phyloP scores from a whole-genome alignment of 768 basidiomycete species.

The Pleurotus platypus region DNA sequence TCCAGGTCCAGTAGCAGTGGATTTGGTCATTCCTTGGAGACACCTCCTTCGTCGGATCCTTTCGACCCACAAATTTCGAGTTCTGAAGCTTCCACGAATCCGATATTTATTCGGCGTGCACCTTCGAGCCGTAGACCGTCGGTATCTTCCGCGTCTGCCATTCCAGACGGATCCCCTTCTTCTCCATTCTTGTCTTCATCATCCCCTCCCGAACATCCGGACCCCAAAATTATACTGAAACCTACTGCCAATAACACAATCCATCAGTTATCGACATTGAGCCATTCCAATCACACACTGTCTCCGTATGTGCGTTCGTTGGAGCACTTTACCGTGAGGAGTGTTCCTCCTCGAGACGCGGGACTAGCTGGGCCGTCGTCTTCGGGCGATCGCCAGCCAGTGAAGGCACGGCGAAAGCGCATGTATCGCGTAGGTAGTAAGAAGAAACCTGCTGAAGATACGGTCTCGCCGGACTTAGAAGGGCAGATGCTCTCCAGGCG shows the following conservation, averaged over 20 bases:
- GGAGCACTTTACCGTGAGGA: slow-evolving; percentile 90
- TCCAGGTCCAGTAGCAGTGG: slow-evolving; percentile 45
- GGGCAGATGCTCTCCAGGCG: slow-evolving; percentile 9
- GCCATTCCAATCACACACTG: slow-evolving; percentile 87
- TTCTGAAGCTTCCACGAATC: slow-evolving; percentile 13
- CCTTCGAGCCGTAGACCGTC: slow-evolving; percentile 31
- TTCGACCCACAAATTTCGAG: slow-evolving; percentile 14
- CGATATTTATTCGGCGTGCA: slow-evolving; percentile 22
- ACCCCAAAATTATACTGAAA: slow-evolving; percentile 59
- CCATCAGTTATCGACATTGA: slow-evolving; percentile 83
- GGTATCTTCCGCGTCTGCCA: slow-evolving; percentile 26
- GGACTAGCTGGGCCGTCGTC: slow-evolving; percentile 28
- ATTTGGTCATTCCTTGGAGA: slow-evolving; percentile 38
- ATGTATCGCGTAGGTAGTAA: slow-evolving; percentile 57
- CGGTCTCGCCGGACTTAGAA: neutral
- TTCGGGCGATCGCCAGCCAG: slow-evolving; percentile 44
- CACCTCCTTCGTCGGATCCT: slow-evolving; percentile 39
- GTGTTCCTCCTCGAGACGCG: slow-evolving; percentile 63
- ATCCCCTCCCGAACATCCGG: slow-evolving; percentile 22
- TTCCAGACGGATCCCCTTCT: slow-evolving; percentile 17
- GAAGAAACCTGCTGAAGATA: slow-evolving; percentile 9
- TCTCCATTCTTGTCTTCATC: slow-evolving; percentile 12
- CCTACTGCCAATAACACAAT: slow-evolving; percentile 68
- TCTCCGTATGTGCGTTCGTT: slow-evolving; percentile 90
- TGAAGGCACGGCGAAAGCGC: slow-evolving; percentile 77